phyloP scores from a whole-genome alignment of 75 land plant species.

The Cunninghamia lanceolata region DNA sequence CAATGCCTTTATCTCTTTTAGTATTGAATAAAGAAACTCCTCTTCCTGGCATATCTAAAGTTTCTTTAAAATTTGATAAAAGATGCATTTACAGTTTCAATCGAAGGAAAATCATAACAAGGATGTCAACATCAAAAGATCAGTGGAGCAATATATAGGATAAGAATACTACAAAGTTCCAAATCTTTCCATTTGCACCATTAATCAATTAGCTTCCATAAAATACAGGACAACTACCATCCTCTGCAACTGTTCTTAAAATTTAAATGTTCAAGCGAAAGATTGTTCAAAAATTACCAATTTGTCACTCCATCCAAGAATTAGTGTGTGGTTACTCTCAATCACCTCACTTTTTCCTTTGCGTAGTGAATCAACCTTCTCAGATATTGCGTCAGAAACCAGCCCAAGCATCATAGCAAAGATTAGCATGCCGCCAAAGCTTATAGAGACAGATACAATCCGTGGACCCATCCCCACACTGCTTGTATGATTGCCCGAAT shows the following conservation, averaged over 20 bases:
- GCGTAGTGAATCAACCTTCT: slow-evolving; percentile 71
- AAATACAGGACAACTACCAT: background rate
- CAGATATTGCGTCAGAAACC: slow-evolving; percentile 81
- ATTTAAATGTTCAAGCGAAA: background rate
- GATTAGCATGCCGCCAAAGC: slow-evolving; percentile 76
- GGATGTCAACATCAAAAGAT: background rate
- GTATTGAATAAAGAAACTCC: background rate
- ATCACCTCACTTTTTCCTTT: slow-evolving; percentile 73
- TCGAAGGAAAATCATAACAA: background rate
- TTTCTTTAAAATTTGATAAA: background rate
- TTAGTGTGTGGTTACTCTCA: slow-evolving; percentile 56
- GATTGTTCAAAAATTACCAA: slow-evolving; percentile 23
- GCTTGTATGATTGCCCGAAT: slow-evolving; percentile 65
- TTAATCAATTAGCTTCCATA: background rate
- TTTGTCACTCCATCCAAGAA: slow-evolving; percentile 62
- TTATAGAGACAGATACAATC: slow-evolving; percentile 63
- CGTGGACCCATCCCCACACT: slow-evolving; percentile 58
- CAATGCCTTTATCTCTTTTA: background rate
- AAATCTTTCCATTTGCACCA: background rate
- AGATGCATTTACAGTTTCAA: background rate
- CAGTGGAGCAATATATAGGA: background rate
- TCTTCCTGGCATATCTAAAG: background rate
- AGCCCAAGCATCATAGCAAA: slow-evolving; percentile 87
- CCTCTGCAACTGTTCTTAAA: background rate
- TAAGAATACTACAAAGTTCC: background rate